These are phyloP conservation scores for Phascolomyces articulosus DNA, from an alignment of 371 early-diverging fungal genomes.

Conservation along the genomic window DNA sequence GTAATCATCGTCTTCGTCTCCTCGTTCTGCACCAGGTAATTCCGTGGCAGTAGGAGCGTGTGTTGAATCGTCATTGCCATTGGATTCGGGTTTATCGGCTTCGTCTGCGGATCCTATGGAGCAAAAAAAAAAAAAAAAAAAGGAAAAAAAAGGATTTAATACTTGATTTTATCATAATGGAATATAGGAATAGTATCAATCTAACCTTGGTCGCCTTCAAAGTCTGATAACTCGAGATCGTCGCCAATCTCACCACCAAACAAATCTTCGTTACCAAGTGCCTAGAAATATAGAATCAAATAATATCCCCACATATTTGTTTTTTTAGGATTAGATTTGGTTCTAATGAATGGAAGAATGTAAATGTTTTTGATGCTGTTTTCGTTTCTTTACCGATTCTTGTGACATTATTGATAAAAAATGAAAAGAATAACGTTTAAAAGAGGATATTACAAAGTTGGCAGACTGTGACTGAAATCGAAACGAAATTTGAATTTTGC, in stretches of 20 bases:
- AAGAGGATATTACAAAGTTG: not conserved
- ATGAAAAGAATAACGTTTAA: not conserved
- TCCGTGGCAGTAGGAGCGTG: not conserved
- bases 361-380: no score
- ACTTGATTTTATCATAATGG: not conserved
- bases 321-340: not conserved
- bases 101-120: constrained; percentile 14
- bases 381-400: not conserved
- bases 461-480: no score
- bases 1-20: not conserved
- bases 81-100: constrained; percentile 5
- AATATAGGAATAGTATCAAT: not conserved
- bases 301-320: not conserved
- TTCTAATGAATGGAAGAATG: not conserved
- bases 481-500: no score
- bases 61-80: constrained; percentile 24
- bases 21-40: not conserved
- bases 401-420: not conserved
- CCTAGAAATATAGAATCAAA: not conserved
- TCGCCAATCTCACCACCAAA: constrained; percentile 23
- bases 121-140: not conserved
- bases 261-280: constrained; percentile 7
- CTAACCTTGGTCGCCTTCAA: constrained; percentile 48
- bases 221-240: constrained; percentile 45
- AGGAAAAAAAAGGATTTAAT: not conserved